These are phyloP conservation scores for Tillandsia fasciculata DNA, from an alignment of 176 grass and related monocot species.

Conservation along the genomic window DNA sequence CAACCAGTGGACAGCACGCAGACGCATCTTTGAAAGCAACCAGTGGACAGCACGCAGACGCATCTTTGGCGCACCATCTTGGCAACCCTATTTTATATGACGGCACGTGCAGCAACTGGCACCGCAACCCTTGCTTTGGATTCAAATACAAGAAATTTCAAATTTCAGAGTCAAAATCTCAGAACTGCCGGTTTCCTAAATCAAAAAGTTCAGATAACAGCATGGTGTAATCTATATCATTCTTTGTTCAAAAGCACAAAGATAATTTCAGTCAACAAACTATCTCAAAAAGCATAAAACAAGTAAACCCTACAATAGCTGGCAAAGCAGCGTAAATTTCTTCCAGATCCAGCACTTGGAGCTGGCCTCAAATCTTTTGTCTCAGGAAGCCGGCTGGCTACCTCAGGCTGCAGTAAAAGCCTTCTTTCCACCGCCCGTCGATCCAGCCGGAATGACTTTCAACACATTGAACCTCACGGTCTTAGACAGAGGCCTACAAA, in stretches of 20 bases:
- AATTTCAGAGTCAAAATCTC: too few relatives aligned
- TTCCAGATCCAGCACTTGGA: neutral
- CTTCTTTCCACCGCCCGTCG: constrained; percentile 3
- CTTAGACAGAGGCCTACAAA: constrained; percentile 3
- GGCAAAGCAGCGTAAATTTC: neutral
- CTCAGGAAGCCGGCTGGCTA: neutral
- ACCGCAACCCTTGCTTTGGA: too few relatives aligned
- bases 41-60: too few relatives aligned
- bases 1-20: too few relatives aligned
- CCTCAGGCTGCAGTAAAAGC: neutral
- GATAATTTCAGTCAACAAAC: neutral
- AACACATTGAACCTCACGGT: constrained; percentile 10
- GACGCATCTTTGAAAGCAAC: too few relatives aligned
- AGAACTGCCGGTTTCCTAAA: neutral
- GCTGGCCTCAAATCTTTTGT: neutral
- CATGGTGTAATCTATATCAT: neutral
- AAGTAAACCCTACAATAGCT: neutral
- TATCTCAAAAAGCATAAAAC: neutral
- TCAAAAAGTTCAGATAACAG: neutral
- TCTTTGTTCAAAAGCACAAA: neutral
- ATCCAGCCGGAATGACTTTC: constrained; percentile 9
- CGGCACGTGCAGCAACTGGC: too few relatives aligned
- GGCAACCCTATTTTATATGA: too few relatives aligned
- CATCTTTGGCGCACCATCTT: too few relatives aligned
- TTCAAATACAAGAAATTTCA: too few relatives aligned